A percentile compares a stretch with the other conserved stretches of the same genome.
These are phyloP conservation scores for Lactarius sanguifluus DNA, from an alignment of 768 basidiomycete species.

Conservation along the genomic window DNA sequence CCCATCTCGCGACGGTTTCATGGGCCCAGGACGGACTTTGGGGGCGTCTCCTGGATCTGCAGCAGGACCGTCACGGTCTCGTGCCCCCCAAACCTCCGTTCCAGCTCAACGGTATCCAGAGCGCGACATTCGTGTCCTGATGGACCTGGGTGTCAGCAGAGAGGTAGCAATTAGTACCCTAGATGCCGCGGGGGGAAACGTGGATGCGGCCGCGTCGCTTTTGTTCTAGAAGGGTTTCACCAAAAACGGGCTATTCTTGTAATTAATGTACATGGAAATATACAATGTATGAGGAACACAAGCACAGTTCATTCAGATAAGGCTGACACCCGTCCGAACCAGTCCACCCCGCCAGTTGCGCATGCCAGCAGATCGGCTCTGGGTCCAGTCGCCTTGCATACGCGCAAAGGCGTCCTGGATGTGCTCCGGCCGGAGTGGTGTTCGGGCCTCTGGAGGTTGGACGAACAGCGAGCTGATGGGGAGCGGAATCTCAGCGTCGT, in stretches of 20 bases:
- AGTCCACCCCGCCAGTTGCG: constrained; percentile 88
- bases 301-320: constrained; percentile 57
- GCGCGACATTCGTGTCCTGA: constrained; percentile 56
- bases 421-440: constrained; percentile 76
- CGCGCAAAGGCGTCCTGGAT: constrained; percentile 89
- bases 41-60: constrained; percentile 43
- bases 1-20: constrained; percentile 43
- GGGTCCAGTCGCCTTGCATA: constrained; percentile 86
- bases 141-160: constrained; percentile 74
- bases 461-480: constrained; percentile 76
- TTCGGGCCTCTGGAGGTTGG: constrained; percentile 77
- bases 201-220: constrained; percentile 86
- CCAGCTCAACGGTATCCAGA: constrained; percentile 50
- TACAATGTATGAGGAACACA: constrained; percentile 22
- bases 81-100: constrained; percentile 21
- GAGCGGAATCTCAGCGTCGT: constrained; percentile 58
- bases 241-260: constrained; percentile 4
- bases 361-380: constrained; percentile 81
- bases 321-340: constrained; percentile 71
- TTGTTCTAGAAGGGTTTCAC: constrained; percentile 55
- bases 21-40: constrained; percentile 66
- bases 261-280: constrained; percentile 31
- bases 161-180: constrained; percentile 76
- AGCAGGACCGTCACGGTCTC: constrained; percentile 32
- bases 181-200: constrained; percentile 79